These are phyloP conservation scores for Aechmea fasciata DNA, from an alignment of 176 grass and related monocot genomes.

Conservation along the genomic window DNA sequence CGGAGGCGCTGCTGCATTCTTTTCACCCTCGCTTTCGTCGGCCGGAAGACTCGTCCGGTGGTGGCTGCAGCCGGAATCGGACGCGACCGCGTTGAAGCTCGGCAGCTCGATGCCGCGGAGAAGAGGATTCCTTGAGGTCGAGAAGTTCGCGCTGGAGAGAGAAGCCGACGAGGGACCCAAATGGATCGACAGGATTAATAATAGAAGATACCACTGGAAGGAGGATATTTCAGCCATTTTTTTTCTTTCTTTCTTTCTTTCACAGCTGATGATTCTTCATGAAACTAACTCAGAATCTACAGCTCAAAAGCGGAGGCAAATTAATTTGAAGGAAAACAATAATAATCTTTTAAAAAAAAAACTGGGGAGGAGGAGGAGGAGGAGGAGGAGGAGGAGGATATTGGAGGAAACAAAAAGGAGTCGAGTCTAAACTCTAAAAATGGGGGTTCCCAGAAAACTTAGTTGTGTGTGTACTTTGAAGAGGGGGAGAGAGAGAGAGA, in stretches of 20 bases:
- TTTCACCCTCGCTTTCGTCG: constrained; percentile 11
- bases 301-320: background rate
- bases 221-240: background rate
- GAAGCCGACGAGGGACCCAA: constrained; percentile 4
- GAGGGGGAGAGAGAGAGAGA: constrained; percentile 4
- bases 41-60: background rate
- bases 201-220: background rate
- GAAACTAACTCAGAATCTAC: constrained; percentile 11
- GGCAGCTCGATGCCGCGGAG: constrained; percentile 62
- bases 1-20: background rate
- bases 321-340: too few relatives aligned
- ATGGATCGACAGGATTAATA: background rate
- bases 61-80: constrained; percentile 36
- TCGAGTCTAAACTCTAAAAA: too few relatives aligned
- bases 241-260: too few relatives aligned
- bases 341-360: too few relatives aligned
- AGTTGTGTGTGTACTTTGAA: constrained; percentile 10
- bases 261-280: constrained; percentile 14
- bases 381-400: constrained; percentile 5
- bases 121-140: constrained; percentile 29
- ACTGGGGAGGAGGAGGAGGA: constrained; percentile 6
- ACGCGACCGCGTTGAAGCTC: constrained; percentile 39
- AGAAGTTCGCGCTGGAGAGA: background rate
- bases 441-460: background rate
- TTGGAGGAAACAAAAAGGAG: constrained; percentile 9